These are phyloP conservation scores for Aegilops bicornis DNA, from an alignment of 176 grass and related monocot species.

Conservation along the genomic window DNA sequence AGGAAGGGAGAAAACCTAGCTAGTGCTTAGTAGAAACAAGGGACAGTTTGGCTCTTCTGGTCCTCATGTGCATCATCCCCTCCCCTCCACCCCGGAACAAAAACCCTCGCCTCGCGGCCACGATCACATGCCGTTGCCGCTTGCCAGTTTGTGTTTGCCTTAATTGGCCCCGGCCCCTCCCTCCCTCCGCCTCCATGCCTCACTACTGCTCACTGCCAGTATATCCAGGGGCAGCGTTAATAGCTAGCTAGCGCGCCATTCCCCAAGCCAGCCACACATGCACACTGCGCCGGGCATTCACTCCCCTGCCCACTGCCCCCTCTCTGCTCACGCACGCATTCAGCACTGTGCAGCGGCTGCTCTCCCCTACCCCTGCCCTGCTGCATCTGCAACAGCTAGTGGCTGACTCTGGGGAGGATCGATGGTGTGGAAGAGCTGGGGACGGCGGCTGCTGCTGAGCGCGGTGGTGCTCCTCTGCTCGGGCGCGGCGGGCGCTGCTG, in stretches of 20 bases:
- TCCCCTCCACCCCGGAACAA: background rate
- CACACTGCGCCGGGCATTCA: constrained; percentile 28
- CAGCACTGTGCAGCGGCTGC: background rate
- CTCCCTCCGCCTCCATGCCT: background rate
- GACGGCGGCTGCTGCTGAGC: background rate
- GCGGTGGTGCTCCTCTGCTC: background rate
- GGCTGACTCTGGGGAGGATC: background rate
- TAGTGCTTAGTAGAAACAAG: background rate
- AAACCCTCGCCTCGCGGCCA: background rate
- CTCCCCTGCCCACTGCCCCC: background rate
- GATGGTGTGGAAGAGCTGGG: constrained; percentile 34
- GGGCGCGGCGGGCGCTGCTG: background rate
- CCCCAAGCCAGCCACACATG: constrained; percentile 5
- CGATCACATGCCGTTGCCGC: constrained; percentile 29
- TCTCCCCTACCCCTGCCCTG: background rate
- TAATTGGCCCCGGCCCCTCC: background rate
- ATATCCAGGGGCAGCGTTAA: background rate
- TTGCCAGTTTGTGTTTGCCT: background rate
- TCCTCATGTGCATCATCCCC: constrained; percentile 40
- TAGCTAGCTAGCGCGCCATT: background rate
- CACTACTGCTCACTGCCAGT: constrained; percentile 1
- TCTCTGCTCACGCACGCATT: constrained; percentile 1
- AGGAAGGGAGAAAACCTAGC: background rate
- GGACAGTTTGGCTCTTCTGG: constrained; percentile 26
- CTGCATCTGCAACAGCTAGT: background rate